phyloP scores from a whole-genome alignment of 2,329 filamentous ascomycete species.

The Hymenoscyphus salicellus region DNA sequence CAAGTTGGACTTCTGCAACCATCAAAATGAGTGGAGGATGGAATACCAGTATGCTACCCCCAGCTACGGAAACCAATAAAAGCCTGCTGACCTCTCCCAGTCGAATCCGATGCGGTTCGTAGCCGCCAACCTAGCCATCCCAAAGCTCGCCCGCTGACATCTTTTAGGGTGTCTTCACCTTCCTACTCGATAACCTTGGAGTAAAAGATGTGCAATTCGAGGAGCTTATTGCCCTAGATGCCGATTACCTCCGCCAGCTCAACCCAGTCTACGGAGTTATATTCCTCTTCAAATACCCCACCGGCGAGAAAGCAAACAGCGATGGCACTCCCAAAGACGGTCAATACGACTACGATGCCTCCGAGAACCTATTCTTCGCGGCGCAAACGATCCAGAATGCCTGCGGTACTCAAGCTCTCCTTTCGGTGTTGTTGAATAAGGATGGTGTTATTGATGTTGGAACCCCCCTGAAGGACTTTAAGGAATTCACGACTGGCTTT shows the following conservation, averaged over 20 bases:
- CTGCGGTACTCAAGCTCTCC: conserved; percentile 91
- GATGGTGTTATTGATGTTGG: conserved; percentile 61
- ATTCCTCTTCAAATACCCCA: conserved; percentile 97
- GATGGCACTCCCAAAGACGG: conserved; percentile 69
- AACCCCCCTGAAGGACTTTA: conserved; percentile 60
- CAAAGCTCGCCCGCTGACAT: conserved; percentile 22
- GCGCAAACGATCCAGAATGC: conserved; percentile 98
- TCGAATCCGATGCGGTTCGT: conserved; percentile 91
- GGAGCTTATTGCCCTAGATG: conserved; percentile 86
- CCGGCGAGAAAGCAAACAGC: conserved; percentile 60
- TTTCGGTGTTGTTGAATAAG: conserved; percentile 89
- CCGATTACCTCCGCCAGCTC: conserved; percentile 66
- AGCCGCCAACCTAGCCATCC: conserved; percentile 10
- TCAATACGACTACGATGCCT: conserved; percentile 70
- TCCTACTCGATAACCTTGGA: conserved; percentile 86
- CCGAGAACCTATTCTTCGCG: conserved; percentile 85
- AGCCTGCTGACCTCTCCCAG: conserved; percentile 39
- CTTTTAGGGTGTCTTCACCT: conserved; percentile 84
- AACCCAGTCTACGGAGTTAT: conserved; percentile 91
- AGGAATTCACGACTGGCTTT: conserved; percentile 68
- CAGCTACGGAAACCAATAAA: conserved; percentile 8
- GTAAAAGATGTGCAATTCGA: conserved; percentile 95
- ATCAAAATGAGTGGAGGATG: conserved; percentile 73
- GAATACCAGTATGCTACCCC: conserved; percentile 71
- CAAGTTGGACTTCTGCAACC: conserved; percentile 11